Conservation (phyloP, 2,329 filamentous ascomycete genomes). For the Calycina marina region DNA sequence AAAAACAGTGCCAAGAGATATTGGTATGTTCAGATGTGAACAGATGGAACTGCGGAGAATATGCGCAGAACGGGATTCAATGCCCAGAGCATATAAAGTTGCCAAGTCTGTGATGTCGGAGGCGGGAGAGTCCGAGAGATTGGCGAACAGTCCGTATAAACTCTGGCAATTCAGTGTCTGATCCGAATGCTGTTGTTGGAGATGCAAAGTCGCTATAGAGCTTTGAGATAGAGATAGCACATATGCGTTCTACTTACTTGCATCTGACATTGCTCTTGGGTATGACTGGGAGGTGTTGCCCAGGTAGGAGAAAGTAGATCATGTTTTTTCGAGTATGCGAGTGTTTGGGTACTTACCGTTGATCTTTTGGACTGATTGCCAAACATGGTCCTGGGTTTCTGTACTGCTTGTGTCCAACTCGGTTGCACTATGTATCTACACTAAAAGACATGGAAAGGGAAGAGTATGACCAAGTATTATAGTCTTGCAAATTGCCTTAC, state of each 20-base stretch:
- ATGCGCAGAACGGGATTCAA: constrained; percentile 17
- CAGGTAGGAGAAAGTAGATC: constrained; percentile 16
- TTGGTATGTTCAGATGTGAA: constrained; percentile 10
- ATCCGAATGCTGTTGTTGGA: background rate
- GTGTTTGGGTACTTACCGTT: constrained; percentile 13
- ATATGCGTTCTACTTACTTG: constrained; percentile 18
- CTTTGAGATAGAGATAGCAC: constrained; percentile 12
- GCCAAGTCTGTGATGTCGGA: constrained; percentile 13
- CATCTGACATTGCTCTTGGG: constrained; percentile 22
- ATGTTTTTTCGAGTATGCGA: constrained; percentile 18
- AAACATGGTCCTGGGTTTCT: constrained; percentile 6
- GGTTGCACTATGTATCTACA: constrained; percentile 16
- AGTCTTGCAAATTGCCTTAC: constrained; percentile 13
- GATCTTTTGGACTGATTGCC: constrained; percentile 13
- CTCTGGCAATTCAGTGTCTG: constrained; percentile 8
- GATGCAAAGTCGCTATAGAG: constrained; percentile 9
- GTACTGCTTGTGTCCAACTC: constrained; percentile 9
- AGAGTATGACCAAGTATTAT: constrained; percentile 17
- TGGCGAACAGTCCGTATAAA: constrained; percentile 11
- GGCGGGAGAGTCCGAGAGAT: constrained; percentile 8
- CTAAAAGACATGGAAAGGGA: constrained; percentile 16
- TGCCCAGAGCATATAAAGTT: constrained; percentile 16
- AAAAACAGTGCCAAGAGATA: constrained; percentile 20
- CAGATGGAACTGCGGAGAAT: constrained; percentile 15
- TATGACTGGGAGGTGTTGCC: constrained; percentile 17